Evolutionary conservation across 108 stramenopile species (phyloP), one percentile per base, ranked within the genome.

Genomic region (Nitzschia putrida): DNA sequence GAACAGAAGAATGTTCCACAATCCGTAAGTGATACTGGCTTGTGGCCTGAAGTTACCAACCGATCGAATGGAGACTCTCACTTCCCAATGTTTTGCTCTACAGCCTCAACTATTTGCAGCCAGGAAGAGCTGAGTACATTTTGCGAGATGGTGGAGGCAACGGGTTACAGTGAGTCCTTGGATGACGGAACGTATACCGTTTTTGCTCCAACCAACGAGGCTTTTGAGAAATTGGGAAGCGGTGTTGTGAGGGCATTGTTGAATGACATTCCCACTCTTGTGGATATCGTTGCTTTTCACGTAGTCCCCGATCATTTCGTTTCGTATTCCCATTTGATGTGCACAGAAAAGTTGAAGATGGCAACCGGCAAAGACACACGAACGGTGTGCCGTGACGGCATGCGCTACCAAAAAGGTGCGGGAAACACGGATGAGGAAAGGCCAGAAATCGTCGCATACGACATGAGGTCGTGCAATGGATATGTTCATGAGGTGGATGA

Each of bases 391-490:
- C n/a, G 6, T 11, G 26, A 24, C 34, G 11, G 29, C 9, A 21
- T 45, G 7, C 23, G 37, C 5, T 71, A 26, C 53, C 70, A 71
- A 61, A 59, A 59, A 13, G 70, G 70, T 51, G 6, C 37, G 9
- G 45, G 70, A 21, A 66, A 66, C 20, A 44, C 74, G 3, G 39
- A 72, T 6, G 41, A 60, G 24, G 56, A 40, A 13, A 34, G 20
- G 5, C 34, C 54, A 4, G 44, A 71, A 26, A 51, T 80, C 8
- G 37, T 70, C 8, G 41, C 21, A 16, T 29, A 66, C 18, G 68
- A 82, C 53, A 64, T 82, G n/a, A 2, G 21, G 13, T 77, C 81
- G 8, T 57, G 34, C 57, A 82, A 82, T 65, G 81, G 81, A 24
- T 53, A 79, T 22, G 68, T 82, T 8, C 81, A 82, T 44, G 74